Base-by-base conservation (phyloP, 345 rosid species). In the Populus alba region DNA sequence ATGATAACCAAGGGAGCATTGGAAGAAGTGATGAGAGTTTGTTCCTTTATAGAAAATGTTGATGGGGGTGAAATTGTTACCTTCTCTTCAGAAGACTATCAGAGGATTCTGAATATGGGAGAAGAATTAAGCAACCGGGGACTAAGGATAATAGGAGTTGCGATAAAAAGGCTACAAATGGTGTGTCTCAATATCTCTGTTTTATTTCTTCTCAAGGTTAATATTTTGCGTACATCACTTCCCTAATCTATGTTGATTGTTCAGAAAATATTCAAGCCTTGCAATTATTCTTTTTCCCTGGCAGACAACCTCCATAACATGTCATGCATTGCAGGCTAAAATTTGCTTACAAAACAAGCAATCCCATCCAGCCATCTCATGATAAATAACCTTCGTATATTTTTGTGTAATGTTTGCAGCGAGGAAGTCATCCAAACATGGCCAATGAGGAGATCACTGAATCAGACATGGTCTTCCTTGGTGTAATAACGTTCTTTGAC, bases 1-100 rank as follows among this genome's bases (percentile, higher is more conserved):
- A 82, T 88, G 82, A 70, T 87, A 63, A 90, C 93, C 15, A 91
- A 91, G 84, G 93, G 95, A 67, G 95, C 95, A 49, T 69, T 90
- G 73, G 93, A 91, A 86, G 92, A 91, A 80, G 89, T 91, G 67
- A 68, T 88, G 80, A 88, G 85, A 80, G 89, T 88, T 61, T 91
- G 93, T 75, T 87, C 91, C n/a, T 84, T 83, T 68, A 83, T 88
- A 35, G 90, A 88, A 18, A 70, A 77, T 55, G 47, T 76, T 37
- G 89, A 80, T 73, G 73, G 29, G 39, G 84, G 86, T 71, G 69
- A 76, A 22, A 38, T 82, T 20, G 75, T 70, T 38, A 23, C 75
- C 61, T 71, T 91, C 62, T 81, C 90, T 67, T 38, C 78, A 25
- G 88, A 87, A 79, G 90, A 88, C 27, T 68, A 78, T 35, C 80